Evolutionary conservation across 805 yeast species (phyloP), one percentile per base, ranked within the genome.

Genomic region (Yamadazyma philogaea): DNA sequence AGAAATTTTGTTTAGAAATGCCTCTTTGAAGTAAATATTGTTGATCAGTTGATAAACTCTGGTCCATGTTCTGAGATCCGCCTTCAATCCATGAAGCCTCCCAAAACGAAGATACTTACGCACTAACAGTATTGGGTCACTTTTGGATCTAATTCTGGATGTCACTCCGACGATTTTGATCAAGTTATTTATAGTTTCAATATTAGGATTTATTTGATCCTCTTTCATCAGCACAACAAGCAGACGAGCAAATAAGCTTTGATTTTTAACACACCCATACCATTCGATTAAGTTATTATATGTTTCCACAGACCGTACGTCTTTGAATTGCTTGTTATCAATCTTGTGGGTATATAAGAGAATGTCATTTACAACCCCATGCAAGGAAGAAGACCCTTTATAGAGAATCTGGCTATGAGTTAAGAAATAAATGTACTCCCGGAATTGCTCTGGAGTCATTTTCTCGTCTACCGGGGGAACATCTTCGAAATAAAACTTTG

Each of bases 211-310:
- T 38, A 64, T 68, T 3, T 71, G 71, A 42, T 70, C 74, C 42
- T 64, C 59, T 30, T 62, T 51, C 74, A 70, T 68, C 21, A 67
- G 71, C 28, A 70, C 49, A 8, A 70, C 50, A 14, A 70, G 46
- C 37, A 64, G 68, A 19, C 72, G 47, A 4, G 74, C 69, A 52
- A 70, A 69, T 12, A 64, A 50, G 44, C 63, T 63, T 49, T 70
- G 74, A 50, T 65, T 59, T 47, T 69, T 69, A 37, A 55, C 61
- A 44, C 40, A 58, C 7, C 75, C 75, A 54, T 68, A 70, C 48
- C 52, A 70, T 39, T 66, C 55, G 42, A 70, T 69, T 18, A 70
- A 53, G 40, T 59, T 59, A 51, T 70, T 70, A 50, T 59, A 70
- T 1, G 74, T 66, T 8, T 63, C 58, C 4, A 56, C 64, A 3